A percentile compares a stretch with the other conserved stretches of the same genome.
These are phyloP conservation scores for Salix caprea DNA, from an alignment of 345 rosid genomes.

Conservation along the genomic window DNA sequence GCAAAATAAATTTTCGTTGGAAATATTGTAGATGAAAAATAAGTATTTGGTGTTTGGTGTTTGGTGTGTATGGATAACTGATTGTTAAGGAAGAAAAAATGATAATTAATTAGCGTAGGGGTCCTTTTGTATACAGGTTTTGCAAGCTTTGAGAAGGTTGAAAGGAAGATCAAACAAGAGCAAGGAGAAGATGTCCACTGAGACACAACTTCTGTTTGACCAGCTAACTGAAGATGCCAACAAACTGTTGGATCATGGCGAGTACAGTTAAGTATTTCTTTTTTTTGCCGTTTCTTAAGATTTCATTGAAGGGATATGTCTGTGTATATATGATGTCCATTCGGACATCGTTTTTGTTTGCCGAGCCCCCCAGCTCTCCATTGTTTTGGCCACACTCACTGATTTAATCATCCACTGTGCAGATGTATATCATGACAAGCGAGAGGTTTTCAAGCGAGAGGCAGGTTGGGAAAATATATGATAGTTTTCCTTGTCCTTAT, in stretches of 20 bases:
- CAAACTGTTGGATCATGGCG: slow-evolving; percentile 79
- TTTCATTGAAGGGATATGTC: neutral
- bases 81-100: neutral
- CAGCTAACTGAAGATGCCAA: slow-evolving; percentile 95
- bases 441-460: slow-evolving; percentile 74
- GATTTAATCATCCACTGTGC: slow-evolving; percentile 24
- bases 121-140: slow-evolving; percentile 46
- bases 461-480: slow-evolving; percentile 58
- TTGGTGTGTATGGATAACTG: neutral
- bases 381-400: neutral
- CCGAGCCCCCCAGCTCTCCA: too few relatives aligned
- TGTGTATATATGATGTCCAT: neutral
- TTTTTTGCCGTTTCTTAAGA: neutral
- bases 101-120: neutral
- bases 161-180: slow-evolving; percentile 71
- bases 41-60: neutral
- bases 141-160: slow-evolving; percentile 82
- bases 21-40: neutral
- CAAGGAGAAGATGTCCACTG: slow-evolving; percentile 82
- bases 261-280: slow-evolving; percentile 61
- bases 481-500: neutral
- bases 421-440: slow-evolving; percentile 85
- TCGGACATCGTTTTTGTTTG: neutral
- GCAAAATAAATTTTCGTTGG: neutral
- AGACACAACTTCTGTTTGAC: slow-evolving; percentile 77